phyloP scores from a whole-genome alignment of 352 stramenopile genomes.

The Pythium coloratum region DNA sequence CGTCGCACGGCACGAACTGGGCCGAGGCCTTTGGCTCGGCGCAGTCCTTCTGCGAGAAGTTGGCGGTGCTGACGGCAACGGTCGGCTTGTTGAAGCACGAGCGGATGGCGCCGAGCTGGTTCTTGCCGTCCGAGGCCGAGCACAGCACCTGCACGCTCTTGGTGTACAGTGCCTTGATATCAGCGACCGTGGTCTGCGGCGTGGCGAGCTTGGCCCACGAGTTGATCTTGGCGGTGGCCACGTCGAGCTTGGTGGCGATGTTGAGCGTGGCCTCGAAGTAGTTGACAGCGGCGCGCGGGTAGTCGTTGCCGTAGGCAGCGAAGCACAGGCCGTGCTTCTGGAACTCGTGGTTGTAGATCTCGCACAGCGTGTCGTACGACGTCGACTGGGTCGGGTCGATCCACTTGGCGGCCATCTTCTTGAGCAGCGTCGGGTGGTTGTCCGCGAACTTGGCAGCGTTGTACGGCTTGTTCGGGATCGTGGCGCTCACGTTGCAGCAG shows the following conservation, averaged over 20 bases:
- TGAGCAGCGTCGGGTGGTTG: conserved; percentile 45
- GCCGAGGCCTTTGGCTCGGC: conserved; percentile 34
- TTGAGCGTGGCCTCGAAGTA: conserved; percentile 69
- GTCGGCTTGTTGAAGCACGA: conserved; percentile 52
- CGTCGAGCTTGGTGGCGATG: conserved; percentile 37
- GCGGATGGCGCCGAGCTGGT: conserved; percentile 66
- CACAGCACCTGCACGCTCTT: conserved; percentile 71
- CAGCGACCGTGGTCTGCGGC: conserved; percentile 15
- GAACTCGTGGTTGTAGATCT: conserved; percentile 86
- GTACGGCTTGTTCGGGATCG: conserved; percentile 63
- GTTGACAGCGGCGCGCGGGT: conserved; percentile 41
- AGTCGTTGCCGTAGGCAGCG: conserved; percentile 46
- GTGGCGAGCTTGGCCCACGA: conserved; percentile 37
- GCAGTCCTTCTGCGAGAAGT: conserved; percentile 59
- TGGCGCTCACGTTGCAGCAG: conserved; percentile 68
- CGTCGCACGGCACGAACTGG: conserved; percentile 55
- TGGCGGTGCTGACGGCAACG: conserved; percentile 33
- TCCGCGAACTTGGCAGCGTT: conserved; percentile 41
- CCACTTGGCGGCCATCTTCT: conserved; percentile 59
- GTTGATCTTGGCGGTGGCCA: conserved; percentile 56
- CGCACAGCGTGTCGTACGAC: conserved; percentile 62
- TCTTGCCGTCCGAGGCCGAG: conserved; percentile 48
- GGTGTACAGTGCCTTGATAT: conserved; percentile 48
- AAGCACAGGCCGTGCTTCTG: conserved; percentile 84
- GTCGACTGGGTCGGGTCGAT: conserved; percentile 54